These are phyloP conservation scores for Endoconidiophora polonica DNA, from an alignment of 2,329 filamentous ascomycete genomes.

Conservation along the genomic window DNA sequence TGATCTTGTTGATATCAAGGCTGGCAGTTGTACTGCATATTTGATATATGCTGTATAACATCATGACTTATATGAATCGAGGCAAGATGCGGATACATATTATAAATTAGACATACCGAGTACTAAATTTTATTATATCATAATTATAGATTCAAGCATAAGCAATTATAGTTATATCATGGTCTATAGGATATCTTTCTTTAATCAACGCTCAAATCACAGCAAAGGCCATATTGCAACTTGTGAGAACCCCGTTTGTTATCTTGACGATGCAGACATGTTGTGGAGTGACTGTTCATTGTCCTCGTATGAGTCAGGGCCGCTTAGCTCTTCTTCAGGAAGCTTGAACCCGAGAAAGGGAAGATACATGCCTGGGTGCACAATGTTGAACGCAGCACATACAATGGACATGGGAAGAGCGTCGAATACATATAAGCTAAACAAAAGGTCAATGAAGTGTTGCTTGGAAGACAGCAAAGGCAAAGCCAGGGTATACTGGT, in stretches of 20 bases:
- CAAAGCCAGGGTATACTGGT: too few species aligned
- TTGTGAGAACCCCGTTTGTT: neutral
- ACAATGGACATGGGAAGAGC: conserved; percentile 19
- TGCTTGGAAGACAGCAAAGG: neutral
- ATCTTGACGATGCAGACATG: neutral
- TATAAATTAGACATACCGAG: too few species aligned
- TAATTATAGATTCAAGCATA: neutral
- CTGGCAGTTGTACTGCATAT: too few species aligned
- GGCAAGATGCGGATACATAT: too few species aligned
- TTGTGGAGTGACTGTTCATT: neutral
- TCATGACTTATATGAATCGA: neutral
- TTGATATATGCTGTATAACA: too few species aligned
- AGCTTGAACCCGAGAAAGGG: conserved; percentile 19
- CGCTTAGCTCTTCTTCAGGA: conserved; percentile 14
- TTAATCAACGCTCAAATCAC: neutral
- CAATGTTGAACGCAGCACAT: conserved; percentile 17
- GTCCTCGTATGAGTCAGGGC: neutral
- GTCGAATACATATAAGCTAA: conserved; percentile 20
- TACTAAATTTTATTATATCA: too few species aligned
- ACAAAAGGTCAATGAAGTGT: neutral
- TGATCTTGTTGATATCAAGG: too few species aligned
- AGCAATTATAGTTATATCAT: neutral
- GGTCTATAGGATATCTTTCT: neutral
- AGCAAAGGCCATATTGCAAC: neutral
- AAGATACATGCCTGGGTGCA: conserved; percentile 20